Base-by-base conservation (phyloP, 805 yeast genomes). In the Barnettozyma vustinii region DNA sequence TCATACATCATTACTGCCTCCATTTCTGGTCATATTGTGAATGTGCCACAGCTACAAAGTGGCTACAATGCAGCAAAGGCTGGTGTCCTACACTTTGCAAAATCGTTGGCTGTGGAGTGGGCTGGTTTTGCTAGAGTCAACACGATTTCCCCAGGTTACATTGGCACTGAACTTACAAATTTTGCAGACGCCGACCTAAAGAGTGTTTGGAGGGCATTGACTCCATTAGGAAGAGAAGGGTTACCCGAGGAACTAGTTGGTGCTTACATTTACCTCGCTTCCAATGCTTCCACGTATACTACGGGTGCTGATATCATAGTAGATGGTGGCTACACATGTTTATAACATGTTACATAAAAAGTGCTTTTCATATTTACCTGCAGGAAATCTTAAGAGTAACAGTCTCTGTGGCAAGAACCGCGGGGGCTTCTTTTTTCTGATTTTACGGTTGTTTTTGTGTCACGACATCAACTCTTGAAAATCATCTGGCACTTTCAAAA, bases 11-110 rank as follows among this genome's bases (percentile, higher is more conserved):
- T 87, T 66, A 90, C 97, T 9, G 90, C 94, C 5, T 87, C 96
- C 27, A 90, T 90, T 84, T 85, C 95, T 19, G 97, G 86, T 8
- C 88, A 82, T 69, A 81, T 90, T 57, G 95, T 85, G 57, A 90
- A 90, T 66, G 77, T 81, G 50, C 97, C 97, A 16, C 95, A 90
- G 66, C 71, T 77, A 60, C 97, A 90, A 69, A 85, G 95, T 21
- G 83, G 87, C 26, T 88, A 88, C 73, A 89, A 89, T 61, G 88
- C 90, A 13, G 87, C 91, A 53, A 88, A 88, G 72, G 96, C 96
- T 37, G 96, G 82, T 12, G 82, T 87, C 25, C 63, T 83, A 55
- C 96, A 89, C 62, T 74, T 88, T 58, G 79, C 84, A 33, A 83
- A 74, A 64, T 86, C 94, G 1, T 71, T 88, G 55, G 92, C 96